phyloP scores from a whole-genome alignment of 2,329 filamentous ascomycete genomes.

The Diaporthe nobilis region DNA sequence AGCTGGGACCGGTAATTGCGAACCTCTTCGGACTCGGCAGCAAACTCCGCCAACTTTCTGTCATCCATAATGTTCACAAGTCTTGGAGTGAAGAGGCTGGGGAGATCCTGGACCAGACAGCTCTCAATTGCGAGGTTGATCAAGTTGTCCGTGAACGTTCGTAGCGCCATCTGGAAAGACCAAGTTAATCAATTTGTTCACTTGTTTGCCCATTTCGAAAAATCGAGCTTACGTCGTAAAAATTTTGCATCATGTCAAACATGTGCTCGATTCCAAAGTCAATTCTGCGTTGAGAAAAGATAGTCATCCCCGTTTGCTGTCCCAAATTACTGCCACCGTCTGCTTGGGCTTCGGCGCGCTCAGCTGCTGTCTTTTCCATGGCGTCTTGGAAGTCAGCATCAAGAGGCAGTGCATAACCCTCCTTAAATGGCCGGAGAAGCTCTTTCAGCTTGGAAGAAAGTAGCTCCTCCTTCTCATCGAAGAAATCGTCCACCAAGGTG shows the following conservation, averaged over 20 bases:
- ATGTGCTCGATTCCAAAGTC: neutral
- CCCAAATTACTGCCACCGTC: neutral
- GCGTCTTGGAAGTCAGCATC: slow-evolving; percentile 6
- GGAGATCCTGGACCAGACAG: neutral
- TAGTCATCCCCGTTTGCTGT: neutral
- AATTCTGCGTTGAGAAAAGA: neutral
- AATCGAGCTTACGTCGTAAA: neutral
- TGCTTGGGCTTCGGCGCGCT: neutral
- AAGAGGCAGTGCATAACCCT: neutral
- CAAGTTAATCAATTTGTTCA: neutral
- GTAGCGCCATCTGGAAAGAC: neutral
- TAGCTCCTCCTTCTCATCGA: neutral
- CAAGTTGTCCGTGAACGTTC: slow-evolving; percentile 5
- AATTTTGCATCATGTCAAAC: neutral
- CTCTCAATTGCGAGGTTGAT: neutral
- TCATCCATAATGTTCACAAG: neutral
- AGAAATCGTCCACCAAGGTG: neutral
- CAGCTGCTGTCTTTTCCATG: neutral
- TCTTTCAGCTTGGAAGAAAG: neutral
- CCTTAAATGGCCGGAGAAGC: neutral
- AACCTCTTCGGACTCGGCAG: neutral
- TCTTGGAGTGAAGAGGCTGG: neutral
- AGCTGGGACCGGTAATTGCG: neutral
- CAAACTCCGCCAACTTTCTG: neutral
- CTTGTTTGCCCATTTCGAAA: neutral